phyloP scores from a whole-genome alignment of 805 yeast species.

The Spathaspora sp. region DNA sequence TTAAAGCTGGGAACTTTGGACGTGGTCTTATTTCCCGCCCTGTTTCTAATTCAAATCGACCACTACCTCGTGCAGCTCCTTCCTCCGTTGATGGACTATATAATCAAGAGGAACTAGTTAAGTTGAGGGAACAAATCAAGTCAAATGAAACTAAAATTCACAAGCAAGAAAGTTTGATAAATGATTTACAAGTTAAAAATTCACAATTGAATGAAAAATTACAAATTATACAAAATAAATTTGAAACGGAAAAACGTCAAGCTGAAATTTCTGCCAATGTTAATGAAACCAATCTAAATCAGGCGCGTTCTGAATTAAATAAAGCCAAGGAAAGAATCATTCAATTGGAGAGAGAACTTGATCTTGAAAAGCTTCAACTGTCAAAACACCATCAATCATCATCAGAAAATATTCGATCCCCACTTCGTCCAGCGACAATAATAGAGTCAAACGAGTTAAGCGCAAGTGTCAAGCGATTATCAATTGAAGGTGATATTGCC shows the following conservation, averaged over 20 bases:
- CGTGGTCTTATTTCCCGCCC: constrained; percentile 41
- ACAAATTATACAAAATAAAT: constrained; percentile 18
- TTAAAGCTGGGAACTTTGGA: constrained; percentile 27
- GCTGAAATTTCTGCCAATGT: constrained; percentile 50
- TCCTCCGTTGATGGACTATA: background rate
- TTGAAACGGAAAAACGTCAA: constrained; percentile 26
- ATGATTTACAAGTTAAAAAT: constrained; percentile 14
- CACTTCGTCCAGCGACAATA: constrained; percentile 9
- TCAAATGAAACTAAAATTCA: constrained; percentile 19
- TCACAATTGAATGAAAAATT: constrained; percentile 18
- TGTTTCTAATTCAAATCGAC: background rate
- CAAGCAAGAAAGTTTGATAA: constrained; percentile 18
- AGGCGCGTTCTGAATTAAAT: constrained; percentile 62
- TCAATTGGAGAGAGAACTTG: constrained; percentile 48
- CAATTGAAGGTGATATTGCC: constrained; percentile 25
- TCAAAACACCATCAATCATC: background rate
- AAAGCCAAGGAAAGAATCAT: constrained; percentile 48
- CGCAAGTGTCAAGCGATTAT: constrained; percentile 37
- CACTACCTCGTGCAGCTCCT: background rate
- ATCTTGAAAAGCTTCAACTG: constrained; percentile 7
- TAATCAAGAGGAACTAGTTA: constrained; percentile 1
- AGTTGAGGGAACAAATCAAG: constrained; percentile 9
- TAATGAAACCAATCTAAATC: constrained; percentile 62
- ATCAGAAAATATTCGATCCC: background rate
- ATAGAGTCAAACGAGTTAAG: constrained; percentile 35